phyloP scores from a whole-genome alignment of 2,329 filamentous ascomycete genomes.

The Raffaelea albimanens region DNA sequence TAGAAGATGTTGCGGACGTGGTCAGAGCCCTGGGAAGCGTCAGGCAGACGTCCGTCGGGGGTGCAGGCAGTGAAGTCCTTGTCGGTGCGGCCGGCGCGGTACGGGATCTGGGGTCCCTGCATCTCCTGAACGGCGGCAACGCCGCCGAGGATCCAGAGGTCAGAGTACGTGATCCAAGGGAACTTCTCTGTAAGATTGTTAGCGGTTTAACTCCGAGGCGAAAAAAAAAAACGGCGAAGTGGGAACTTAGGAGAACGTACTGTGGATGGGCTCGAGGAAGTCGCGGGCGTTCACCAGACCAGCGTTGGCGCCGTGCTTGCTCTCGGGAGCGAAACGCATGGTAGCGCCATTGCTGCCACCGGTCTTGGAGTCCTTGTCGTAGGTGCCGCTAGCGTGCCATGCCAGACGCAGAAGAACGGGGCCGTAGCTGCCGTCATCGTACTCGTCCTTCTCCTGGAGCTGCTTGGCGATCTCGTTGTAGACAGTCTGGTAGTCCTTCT shows the following conservation, averaged over 20 bases:
- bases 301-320: constrained; percentile 86
- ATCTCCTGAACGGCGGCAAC: constrained; percentile 89
- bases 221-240: not conserved
- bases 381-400: constrained; percentile 92
- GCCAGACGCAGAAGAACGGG: constrained; percentile 84
- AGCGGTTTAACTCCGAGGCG: constrained; percentile 4
- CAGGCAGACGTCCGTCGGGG: constrained; percentile 71
- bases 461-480: constrained; percentile 77
- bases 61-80: constrained; percentile 76
- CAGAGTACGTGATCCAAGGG: constrained; percentile 94
- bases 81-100: constrained; percentile 77
- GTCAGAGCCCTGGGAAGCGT: constrained; percentile 65
- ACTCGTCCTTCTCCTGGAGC: constrained; percentile 84
- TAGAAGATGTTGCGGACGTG: constrained; percentile 89
- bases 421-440: constrained; percentile 93
- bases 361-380: constrained; percentile 76
- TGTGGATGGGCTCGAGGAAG: constrained; percentile 88
- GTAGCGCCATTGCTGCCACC: constrained; percentile 94
- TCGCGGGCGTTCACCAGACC: constrained; percentile 78
- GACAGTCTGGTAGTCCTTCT: constrained; percentile 89
- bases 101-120: constrained; percentile 80
- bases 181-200: constrained; percentile 49
- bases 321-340: constrained; percentile 89
- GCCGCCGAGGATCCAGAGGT: constrained; percentile 90
- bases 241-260: constrained; percentile 31